Percentiles rank a stretch among this genome's conserved stretches.
Conservation (phyloP, 805 yeast genomes). For the Nematodospora valgi region DNA sequence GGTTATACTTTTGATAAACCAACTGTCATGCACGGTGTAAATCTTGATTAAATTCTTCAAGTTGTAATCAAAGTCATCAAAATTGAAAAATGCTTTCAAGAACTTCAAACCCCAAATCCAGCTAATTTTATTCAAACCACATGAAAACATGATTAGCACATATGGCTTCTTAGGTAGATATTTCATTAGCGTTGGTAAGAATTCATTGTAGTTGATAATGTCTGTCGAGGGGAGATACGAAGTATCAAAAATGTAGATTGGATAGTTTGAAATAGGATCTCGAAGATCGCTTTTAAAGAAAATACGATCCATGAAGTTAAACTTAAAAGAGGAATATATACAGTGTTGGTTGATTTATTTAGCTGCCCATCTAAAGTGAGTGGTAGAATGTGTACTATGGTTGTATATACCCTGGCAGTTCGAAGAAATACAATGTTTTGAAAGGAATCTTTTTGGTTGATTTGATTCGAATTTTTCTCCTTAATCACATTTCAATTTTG, state of each 20-base stretch:
- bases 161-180: constrained; percentile 61
- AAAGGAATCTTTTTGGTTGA: too few relatives aligned
- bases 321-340: too few relatives aligned
- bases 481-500: too few relatives aligned
- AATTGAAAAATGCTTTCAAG: constrained; percentile 52
- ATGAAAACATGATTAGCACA: constrained; percentile 71
- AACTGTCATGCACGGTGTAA: constrained; percentile 84
- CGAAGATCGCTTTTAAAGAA: constrained; percentile 57
- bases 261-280: constrained; percentile 67
- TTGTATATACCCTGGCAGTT: too few relatives aligned
- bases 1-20: constrained; percentile 78
- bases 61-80: constrained; percentile 41
- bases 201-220: constrained; percentile 39
- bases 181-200: constrained; percentile 54
- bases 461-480: too few relatives aligned
- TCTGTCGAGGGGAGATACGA: constrained; percentile 69
- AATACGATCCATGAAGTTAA: constrained; percentile 42
- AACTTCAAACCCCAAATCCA: constrained; percentile 70
- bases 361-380: too few relatives aligned
- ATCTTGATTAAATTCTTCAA: constrained; percentile 51
- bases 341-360: too few relatives aligned
- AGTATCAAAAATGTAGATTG: constrained; percentile 80
- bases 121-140: constrained; percentile 66
- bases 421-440: too few relatives aligned
- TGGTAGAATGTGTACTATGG: too few relatives aligned